Base-by-base conservation (phyloP, 768 basidiomycete species). In the Brasilioporus rufonigricans region DNA sequence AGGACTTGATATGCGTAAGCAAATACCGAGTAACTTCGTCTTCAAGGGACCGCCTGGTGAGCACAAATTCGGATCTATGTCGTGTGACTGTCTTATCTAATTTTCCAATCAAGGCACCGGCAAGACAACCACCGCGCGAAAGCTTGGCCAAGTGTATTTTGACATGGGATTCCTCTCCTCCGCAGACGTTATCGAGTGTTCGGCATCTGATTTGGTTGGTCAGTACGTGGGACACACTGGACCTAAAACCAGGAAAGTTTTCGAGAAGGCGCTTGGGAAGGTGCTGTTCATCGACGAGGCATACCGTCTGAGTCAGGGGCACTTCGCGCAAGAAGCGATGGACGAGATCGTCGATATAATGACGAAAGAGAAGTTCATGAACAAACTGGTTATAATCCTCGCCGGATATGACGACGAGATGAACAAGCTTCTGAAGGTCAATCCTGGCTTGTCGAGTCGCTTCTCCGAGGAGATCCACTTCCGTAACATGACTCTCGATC, bases 241-340 rank as follows among this genome's bases (percentile, higher is more conserved):
- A 1, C 86, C 85, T 0, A 86, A 86, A 66, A 84, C 83, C 1
- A 74, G 69, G 58, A 74, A 80, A 50, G 61, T 82, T 1, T 80
- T 89, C 44, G 82, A 86, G 44, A 83, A 81, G 63, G 87, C 84
- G 0, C 74, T 86, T 1, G 87, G 87, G 0, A 77, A 79, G 39
- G 85, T 89, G 4, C 73, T 88, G 1, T 88, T 89, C 71, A 75
- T 88, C 48, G 87, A 88, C 50, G 87, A 89, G 57, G 87, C 87
- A 0, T 89, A 89, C 60, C 74, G 85, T 24, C 73, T 89, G 13
- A 66, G 75, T 9, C 74, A 84, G 44, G 86, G 85, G 0, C 80
- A 73, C 0, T 89, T 86, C 58, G 84, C 85, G 1, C 76, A 85
- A 63, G 87, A 89, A 65, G 87, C 87, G 8, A 77, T 86, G 29